Conservation (phyloP, 2,329 filamentous ascomycete genomes). For the Colletotrichum limetticola region DNA sequence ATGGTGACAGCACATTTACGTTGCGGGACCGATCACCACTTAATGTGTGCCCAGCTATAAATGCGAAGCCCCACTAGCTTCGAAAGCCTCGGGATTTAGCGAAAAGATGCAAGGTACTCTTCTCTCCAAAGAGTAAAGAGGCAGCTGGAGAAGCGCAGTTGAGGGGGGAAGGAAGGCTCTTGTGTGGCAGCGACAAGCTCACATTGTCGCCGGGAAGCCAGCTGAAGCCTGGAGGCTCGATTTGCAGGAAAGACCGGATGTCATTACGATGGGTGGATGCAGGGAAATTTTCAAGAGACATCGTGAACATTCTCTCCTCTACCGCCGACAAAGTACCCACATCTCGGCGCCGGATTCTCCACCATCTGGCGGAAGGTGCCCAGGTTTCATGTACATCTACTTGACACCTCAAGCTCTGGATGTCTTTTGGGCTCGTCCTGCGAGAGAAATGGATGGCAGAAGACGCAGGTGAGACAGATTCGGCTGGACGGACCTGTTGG, state of each 20-base stretch:
- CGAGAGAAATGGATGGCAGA: background rate
- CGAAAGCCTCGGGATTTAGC: background rate
- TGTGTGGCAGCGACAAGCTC: background rate
- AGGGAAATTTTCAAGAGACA: conserved; percentile 26
- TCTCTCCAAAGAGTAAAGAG: background rate
- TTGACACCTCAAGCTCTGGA: background rate
- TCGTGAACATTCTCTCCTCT: conserved; percentile 32
- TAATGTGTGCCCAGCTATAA: background rate
- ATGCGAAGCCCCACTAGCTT: background rate
- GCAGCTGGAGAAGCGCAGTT: background rate
- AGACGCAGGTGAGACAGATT: background rate
- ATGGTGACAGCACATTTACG: conserved; percentile 27
- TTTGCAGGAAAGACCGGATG: background rate
- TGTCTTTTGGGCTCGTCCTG: background rate
- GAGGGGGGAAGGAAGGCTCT: background rate
- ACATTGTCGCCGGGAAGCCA: background rate
- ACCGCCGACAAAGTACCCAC: conserved; percentile 16
- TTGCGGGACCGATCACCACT: background rate
- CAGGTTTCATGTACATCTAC: conserved; percentile 16
- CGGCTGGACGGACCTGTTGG: conserved; percentile 28
- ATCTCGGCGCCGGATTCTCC: conserved; percentile 23
- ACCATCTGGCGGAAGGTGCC: conserved; percentile 15
- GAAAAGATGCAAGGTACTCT: background rate
- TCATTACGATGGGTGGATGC: background rate
- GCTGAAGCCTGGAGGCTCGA: background rate